Conservation (phyloP, 164 flowering plant genomes). For the Dillenia turbinata region DNA sequence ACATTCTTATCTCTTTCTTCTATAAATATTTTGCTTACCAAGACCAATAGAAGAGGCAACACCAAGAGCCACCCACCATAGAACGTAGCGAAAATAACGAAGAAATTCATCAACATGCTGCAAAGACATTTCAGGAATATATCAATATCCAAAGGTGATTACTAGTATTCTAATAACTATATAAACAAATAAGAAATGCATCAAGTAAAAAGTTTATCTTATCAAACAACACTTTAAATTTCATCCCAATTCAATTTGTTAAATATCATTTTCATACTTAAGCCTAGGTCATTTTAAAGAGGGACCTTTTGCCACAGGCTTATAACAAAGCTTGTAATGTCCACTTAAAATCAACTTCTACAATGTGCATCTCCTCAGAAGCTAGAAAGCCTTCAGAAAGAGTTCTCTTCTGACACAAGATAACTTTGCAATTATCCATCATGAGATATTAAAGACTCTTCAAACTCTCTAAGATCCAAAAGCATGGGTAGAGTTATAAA, state of each 20-base stretch:
- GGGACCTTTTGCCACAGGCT: background rate
- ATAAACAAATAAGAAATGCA: background rate
- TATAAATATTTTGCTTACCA: slow-evolving; percentile 38
- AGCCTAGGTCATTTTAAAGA: background rate
- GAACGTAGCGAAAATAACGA: slow-evolving; percentile 45
- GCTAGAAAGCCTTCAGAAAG: too few species aligned
- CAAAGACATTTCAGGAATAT: slow-evolving; percentile 16
- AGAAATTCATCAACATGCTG: slow-evolving; percentile 77
- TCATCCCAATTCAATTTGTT: background rate
- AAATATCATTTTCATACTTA: background rate
- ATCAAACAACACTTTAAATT: background rate
- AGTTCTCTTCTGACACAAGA: too few species aligned
- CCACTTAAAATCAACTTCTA: too few species aligned
- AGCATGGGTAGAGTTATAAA: too few species aligned
- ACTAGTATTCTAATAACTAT: background rate
- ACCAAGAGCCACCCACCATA: slow-evolving; percentile 95
- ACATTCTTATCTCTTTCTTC: too few species aligned
- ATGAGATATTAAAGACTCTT: too few species aligned
- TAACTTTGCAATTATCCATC: too few species aligned
- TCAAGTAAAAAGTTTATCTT: too few species aligned
- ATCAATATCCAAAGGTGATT: too few species aligned
- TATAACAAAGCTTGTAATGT: background rate
- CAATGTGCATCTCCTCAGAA: too few species aligned
- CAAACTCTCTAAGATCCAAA: too few species aligned
- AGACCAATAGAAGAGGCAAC: slow-evolving; percentile 96